These are phyloP conservation scores for Mycena metata DNA, from an alignment of 768 basidiomycete species.

Conservation along the genomic window DNA sequence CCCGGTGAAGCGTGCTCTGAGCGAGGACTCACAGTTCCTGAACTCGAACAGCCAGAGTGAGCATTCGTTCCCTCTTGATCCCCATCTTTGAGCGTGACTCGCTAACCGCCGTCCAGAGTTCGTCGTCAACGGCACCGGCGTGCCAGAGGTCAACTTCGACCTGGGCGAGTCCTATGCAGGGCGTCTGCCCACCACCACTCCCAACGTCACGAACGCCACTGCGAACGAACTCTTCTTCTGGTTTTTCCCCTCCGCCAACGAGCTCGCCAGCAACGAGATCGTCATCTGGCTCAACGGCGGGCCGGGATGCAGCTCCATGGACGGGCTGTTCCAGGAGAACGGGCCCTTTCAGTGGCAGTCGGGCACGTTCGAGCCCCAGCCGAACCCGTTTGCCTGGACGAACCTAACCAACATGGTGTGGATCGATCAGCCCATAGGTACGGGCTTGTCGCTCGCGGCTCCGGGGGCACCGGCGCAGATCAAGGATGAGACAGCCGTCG, in stretches of 20 bases:
- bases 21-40: slow-evolving; percentile 23
- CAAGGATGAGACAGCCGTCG: slow-evolving; percentile 12
- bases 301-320: slow-evolving; percentile 26
- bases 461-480: slow-evolving; percentile 9
- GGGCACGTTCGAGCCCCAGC: slow-evolving; percentile 11
- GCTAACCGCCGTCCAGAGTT: slow-evolving; percentile 19
- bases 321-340: slow-evolving; percentile 26
- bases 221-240: slow-evolving; percentile 26
- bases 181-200: slow-evolving; percentile 16
- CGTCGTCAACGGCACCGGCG: slow-evolving; percentile 23
- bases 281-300: slow-evolving; percentile 29
- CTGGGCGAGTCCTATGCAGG: slow-evolving; percentile 27
- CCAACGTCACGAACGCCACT: slow-evolving; percentile 11
- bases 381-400: slow-evolving; percentile 17
- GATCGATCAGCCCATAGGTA: slow-evolving; percentile 25
- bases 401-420: slow-evolving; percentile 23
- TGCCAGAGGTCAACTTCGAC: slow-evolving; percentile 16
- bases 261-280: slow-evolving; percentile 18
- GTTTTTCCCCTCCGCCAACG: slow-evolving; percentile 26
- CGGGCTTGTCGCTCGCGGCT: slow-evolving; percentile 16
- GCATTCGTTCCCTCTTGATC: slow-evolving; percentile 15
- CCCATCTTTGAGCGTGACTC: slow-evolving; percentile 15
- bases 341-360: slow-evolving; percentile 25
- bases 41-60: slow-evolving; percentile 24
- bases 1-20: slow-evolving; percentile 23